Evolutionary conservation across 257 asterid genomes (phyloP), one percentile per base, ranked within the genome.

Genomic region (Fraxinus pennsylvanica): DNA sequence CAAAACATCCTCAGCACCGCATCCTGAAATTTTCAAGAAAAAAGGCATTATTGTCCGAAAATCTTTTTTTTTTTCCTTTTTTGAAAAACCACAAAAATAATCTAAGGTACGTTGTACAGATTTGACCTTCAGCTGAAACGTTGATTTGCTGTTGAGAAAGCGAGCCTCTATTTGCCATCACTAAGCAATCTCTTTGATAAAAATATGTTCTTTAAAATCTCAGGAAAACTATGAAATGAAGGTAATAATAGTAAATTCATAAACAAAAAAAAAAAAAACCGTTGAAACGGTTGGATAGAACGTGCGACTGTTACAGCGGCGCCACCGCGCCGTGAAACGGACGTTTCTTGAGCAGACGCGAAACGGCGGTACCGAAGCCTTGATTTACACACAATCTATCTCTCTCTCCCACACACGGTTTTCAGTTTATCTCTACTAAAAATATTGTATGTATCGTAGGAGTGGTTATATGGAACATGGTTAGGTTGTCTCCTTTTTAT

Each of bases 1-100:
- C 75, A 84, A 59, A 17, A 73, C 13, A 32, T 74, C 82, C 43
- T 79, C 39, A n/a, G 22, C 71, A 61, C 74, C 74, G 65, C 22
- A 17, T 3, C 78, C 82, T 79, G 71, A 41, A 72, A 68, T 35
- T 71, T 71, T 39, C 57, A 67, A 3, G n/a, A 76, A 9, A 67
- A 43, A 68, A 76, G 68, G 50, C 21, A 47, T 47, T 47, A 14
- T 47, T 47, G 68, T 68, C 25, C 52, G 32, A 6, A 29, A 74
- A 38, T 52, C 1, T 43, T 43, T 1, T 13, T 72, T 43, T 39
- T 21, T 43, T 21, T 39, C 21, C 43, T 7, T 1, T 72, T 27
- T 1, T 61, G 2, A 57, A 57, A 57, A 19, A 57, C 3, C 4
- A n/a, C 9, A 57, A 57, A n/a, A n/a, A n/a, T 1, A 6, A 19